phyloP scores from a whole-genome alignment of 2,329 filamentous ascomycete genomes.

The Ophiocordyceps camponoti-floridani region DNA sequence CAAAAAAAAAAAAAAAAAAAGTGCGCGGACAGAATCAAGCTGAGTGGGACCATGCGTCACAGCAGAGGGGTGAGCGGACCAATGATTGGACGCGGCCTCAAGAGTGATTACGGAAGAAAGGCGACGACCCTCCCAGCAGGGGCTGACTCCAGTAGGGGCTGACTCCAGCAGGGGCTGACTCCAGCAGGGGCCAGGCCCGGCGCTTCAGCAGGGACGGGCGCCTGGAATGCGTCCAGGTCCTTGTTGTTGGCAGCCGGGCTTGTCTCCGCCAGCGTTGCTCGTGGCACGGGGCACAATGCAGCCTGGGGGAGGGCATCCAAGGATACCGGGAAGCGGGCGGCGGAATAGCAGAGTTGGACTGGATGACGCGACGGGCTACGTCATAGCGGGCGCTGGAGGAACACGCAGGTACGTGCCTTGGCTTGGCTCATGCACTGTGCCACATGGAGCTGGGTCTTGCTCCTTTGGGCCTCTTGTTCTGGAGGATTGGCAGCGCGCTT shows the following conservation, averaged over 20 bases:
- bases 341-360: no score
- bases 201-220: no score
- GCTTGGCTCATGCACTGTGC: neutral
- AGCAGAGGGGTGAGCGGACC: neutral
- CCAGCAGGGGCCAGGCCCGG: no score
- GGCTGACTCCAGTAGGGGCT: no score
- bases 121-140: neutral
- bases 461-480: neutral
- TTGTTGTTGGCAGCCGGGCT: no score
- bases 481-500: neutral
- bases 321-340: no score
- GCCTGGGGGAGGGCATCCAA: no score
- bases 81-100: neutral
- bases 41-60: neutral
- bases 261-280: no score
- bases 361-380: slow-evolving; percentile 1
- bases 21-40: neutral
- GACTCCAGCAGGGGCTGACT: no score
- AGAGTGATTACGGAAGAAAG: neutral
- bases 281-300: no score
- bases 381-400: slow-evolving; percentile 1
- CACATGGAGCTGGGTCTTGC: neutral
- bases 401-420: neutral
- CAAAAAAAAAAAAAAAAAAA: neutral
- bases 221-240: no score